phyloP scores from a whole-genome alignment of 345 rosid genomes.

The Gynandropsis gynandra region DNA sequence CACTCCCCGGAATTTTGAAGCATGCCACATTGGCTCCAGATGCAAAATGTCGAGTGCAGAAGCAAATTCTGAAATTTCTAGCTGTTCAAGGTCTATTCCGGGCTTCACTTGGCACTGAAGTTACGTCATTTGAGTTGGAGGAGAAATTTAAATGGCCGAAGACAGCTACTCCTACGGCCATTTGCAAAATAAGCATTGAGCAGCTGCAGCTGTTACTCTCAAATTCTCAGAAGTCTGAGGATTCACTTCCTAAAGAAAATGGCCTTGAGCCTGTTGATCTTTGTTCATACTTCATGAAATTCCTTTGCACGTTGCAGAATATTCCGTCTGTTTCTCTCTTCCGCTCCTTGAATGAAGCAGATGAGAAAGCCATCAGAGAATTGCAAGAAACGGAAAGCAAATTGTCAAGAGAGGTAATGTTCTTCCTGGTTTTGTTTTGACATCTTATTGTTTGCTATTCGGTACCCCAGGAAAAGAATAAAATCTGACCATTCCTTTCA shows the following conservation, averaged over 20 bases:
- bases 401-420: conserved; percentile 63
- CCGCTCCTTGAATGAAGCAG: conserved; percentile 64
- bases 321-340: conserved; percentile 95
- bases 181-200: conserved; percentile 84
- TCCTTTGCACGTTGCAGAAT: conserved; percentile 70
- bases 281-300: conserved; percentile 73
- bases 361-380: conserved; percentile 58
- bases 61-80: conserved; percentile 79
- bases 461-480: too few relatives aligned
- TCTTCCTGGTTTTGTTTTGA: conserved; percentile 10
- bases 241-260: conserved; percentile 29
- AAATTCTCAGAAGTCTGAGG: conserved; percentile 64
- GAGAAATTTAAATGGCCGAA: conserved; percentile 98
- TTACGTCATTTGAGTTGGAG: conserved; percentile 90
- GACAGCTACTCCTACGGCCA: conserved; percentile 56
- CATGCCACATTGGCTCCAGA: conserved; percentile 61
- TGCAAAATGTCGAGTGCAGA: conserved; percentile 64
- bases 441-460: background rate
- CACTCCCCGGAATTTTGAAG: conserved; percentile 70
- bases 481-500: too few relatives aligned
- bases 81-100: conserved; percentile 92
- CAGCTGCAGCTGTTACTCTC: conserved; percentile 80
- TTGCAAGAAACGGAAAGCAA: conserved; percentile 65
- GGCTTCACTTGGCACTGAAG: conserved; percentile 90
- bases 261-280: conserved; percentile 60